Evolutionary conservation across 441 rosid species (phyloP).

Genomic region (Adansonia madagascariensis): DNA sequence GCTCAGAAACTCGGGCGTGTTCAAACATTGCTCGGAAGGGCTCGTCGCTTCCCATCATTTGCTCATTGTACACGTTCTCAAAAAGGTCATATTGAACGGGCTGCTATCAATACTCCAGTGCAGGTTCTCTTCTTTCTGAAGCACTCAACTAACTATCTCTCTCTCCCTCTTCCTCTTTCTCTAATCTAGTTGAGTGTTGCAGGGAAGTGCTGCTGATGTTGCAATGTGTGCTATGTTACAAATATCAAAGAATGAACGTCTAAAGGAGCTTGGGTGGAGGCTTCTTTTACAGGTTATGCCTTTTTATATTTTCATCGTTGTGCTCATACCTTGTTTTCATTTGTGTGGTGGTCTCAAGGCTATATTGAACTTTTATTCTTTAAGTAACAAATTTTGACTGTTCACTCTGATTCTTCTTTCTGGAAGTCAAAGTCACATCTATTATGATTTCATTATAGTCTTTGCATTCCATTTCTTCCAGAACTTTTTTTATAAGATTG

Average conservation of each 20-base stretch:
- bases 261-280: constrained; percentile 92
- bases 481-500: not conserved
- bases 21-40: constrained; percentile 83
- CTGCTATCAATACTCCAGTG: constrained; percentile 97
- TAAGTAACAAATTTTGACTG: not conserved
- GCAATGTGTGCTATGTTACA: constrained; percentile 98
- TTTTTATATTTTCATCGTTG: constrained; percentile 18
- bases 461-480: constrained; percentile 7
- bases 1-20: constrained; percentile 60
- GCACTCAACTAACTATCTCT: constrained; percentile 15
- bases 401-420: constrained; percentile 5
- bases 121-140: constrained; percentile 59
- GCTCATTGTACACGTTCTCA: constrained; percentile 51
- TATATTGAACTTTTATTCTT: not conserved
- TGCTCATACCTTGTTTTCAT: not conserved
- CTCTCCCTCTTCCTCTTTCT: constrained; percentile 26
- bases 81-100: constrained; percentile 75
- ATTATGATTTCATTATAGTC: not conserved
- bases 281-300: constrained; percentile 80
- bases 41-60: constrained; percentile 68
- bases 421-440: not conserved
- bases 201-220: constrained; percentile 99
- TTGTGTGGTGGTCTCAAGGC: not conserved
- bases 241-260: constrained; percentile 61
- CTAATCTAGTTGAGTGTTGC: constrained; percentile 31